Evolutionary conservation across 495 filamentous ascomycete species (phyloP), one percentile per base, ranked within the genome.

Genomic region (Hyaloscypha variabilis): DNA sequence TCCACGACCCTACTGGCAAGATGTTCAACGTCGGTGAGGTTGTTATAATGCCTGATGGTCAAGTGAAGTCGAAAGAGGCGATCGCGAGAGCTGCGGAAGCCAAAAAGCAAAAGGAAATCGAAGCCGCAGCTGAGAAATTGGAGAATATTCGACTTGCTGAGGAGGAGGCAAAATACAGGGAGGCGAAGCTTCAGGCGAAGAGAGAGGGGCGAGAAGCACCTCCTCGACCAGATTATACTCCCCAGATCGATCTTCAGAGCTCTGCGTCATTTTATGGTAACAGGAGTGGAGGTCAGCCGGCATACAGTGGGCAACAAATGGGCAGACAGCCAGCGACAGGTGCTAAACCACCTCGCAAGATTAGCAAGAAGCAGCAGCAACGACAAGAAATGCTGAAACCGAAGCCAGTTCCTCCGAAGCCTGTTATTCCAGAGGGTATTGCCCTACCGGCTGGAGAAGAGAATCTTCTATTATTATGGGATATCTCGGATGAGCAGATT

Each of bases 291-390:
- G 69, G 62, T 3, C 73, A 75, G 59, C 55, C 71, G 19, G 39
- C 39, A 46, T 46, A 19, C 11, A 17, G 39, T 46, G 39, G 39
- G 4, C 39, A 46, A 17, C 39, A 46, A 17, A 46, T 46, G 39
- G 11, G 39, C 13, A 46, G 17, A n/a, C 19, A 46, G 19, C 19
- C 39, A 46, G 39, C 39, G 19, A 46, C 31, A 13, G 39, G 10
- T 17, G 4, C 39, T 4, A 3, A 46, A 1, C 8, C 39, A 73
- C 69, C 25, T 24, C 51, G 19, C 23, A 54, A 28, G 50, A 62
- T 76, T 8, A 79, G 78, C 60, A 81, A 80, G 62, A 81, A 75
- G 68, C 81, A 80, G 67, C 69, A 73, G n/a, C 77, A 76, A 63
- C 70, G 36, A 56, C 67, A 52, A 39, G 67, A 66, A 13, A 58